phyloP scores from a whole-genome alignment of 148 eudicot genomes.

The Chenopodium formosanum region DNA sequence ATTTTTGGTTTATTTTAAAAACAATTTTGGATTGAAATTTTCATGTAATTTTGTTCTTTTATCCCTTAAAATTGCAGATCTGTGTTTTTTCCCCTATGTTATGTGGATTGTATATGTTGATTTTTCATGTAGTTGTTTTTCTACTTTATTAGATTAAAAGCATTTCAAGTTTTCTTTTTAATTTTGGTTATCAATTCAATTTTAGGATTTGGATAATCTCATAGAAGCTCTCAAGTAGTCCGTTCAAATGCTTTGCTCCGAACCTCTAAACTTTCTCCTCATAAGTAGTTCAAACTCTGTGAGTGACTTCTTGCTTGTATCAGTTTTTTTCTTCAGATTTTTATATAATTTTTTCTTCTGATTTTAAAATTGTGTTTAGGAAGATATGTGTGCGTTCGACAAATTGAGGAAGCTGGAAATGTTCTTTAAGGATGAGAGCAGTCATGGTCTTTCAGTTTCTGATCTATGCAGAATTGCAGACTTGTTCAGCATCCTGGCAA shows the following conservation, averaged over 20 bases:
- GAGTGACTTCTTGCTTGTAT: slow-evolving; percentile 9
- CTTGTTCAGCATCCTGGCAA: slow-evolving; percentile 98
- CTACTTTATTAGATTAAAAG: too few relatives aligned
- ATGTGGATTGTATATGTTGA: too few relatives aligned
- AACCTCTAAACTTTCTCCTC: slow-evolving; percentile 87
- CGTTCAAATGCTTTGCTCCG: slow-evolving; percentile 66
- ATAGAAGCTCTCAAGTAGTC: too few relatives aligned
- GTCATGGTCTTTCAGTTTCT: slow-evolving; percentile 77
- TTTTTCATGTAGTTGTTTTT: too few relatives aligned
- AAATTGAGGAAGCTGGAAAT: slow-evolving; percentile 80
- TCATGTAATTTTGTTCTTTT: too few relatives aligned
- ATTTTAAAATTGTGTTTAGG: slow-evolving; percentile 18
- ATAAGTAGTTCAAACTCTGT: slow-evolving; percentile 92
- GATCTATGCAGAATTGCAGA: slow-evolving; percentile 58
- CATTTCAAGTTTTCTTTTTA: too few relatives aligned
- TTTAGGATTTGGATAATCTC: too few relatives aligned
- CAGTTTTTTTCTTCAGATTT: background rate
- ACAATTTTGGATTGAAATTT: too few relatives aligned
- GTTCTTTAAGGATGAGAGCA: slow-evolving; percentile 82
- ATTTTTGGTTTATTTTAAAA: too few relatives aligned
- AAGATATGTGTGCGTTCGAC: slow-evolving; percentile 97
- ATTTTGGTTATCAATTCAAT: too few relatives aligned
- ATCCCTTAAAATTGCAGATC: too few relatives aligned
- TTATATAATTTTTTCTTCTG: background rate
- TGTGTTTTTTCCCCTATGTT: too few relatives aligned